These are phyloP conservation scores for Acacia confusa DNA, from an alignment of 306 rosid genomes.

Conservation along the genomic window DNA sequence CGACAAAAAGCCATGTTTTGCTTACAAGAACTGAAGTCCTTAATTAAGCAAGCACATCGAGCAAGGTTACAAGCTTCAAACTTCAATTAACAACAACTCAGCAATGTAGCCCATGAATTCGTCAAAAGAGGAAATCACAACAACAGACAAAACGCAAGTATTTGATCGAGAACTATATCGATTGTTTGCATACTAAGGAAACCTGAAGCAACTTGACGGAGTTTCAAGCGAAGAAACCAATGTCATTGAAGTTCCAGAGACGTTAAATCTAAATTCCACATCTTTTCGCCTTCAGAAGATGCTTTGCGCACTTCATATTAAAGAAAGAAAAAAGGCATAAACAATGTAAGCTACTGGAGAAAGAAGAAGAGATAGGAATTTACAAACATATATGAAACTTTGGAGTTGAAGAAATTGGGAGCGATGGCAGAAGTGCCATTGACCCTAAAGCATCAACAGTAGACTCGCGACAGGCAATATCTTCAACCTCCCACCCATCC, in stretches of 20 bases:
- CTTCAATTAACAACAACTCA: too few species aligned
- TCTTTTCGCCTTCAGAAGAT: neutral
- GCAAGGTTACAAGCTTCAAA: too few species aligned
- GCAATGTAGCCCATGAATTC: too few species aligned
- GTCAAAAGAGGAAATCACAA: too few species aligned
- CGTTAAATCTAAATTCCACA: neutral
- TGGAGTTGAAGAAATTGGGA: slow-evolving; percentile 40
- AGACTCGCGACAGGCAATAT: neutral
- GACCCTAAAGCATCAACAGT: neutral
- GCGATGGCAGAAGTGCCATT: slow-evolving; percentile 44
- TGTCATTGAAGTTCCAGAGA: neutral
- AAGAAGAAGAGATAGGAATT: neutral
- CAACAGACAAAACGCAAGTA: too few species aligned
- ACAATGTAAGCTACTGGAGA: neutral
- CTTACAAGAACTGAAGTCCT: neutral
- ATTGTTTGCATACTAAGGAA: too few species aligned
- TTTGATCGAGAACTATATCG: too few species aligned
- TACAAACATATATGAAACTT: slow-evolving; percentile 35
- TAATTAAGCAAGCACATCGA: too few species aligned
- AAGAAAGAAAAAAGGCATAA: neutral
- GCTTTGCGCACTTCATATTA: neutral
- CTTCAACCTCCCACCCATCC: neutral
- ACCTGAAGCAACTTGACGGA: neutral
- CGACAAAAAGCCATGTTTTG: neutral
- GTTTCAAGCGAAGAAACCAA: neutral